Evolutionary conservation across 129 eudicot genomes (phyloP), one percentile per base, ranked within the genome.

Genomic region (Kitagawia praeruptora): DNA sequence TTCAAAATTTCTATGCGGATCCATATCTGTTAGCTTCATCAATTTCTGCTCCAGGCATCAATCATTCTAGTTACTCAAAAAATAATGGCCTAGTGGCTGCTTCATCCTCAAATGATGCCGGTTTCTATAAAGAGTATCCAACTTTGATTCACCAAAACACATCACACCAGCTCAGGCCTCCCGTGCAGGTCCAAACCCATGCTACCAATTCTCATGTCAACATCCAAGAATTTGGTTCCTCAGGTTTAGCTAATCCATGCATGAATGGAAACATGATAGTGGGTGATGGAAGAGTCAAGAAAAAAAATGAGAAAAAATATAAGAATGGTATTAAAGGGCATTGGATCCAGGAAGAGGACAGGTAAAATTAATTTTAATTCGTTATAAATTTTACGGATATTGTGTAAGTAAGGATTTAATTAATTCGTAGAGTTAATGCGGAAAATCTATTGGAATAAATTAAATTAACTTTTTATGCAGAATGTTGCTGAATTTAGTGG

Each of bases 321-420:
- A 75, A 6, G 56, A 25, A 84, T 8, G 79, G 77, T 2, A 31
- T 86, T n/a, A 90, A 88, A 78, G 95, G 95, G 1, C 95, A 90
- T 51, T 90, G 95, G 95, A 84, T 81, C 46, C 48, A 76, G 0
- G 86, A 86, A 10, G 92, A 90, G 75, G 92, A 90, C 73, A 80
- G 88, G 91, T 87, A 89, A n/a, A n/a, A 0, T 5, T 16, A 6
- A 18, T 42, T 82, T 47, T 66, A n/a, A 47, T 70, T 13, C 11
- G n/a, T 6, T 34, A 40, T 53, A 19, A 53, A 9, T 56, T 11
- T 49, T 49, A 69, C 1, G 0, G 18, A 0, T 67, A 27, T 67
- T 31, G 21, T 49, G 21, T 49, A 5, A 14, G 6, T 15, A 49
- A 15, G 27, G 8, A 8, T 19, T 23, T 2, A 18, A 42, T 42